These are phyloP conservation scores for Blastobotrys apis DNA, from an alignment of 1,139 yeast genomes.

Conservation along the genomic window DNA sequence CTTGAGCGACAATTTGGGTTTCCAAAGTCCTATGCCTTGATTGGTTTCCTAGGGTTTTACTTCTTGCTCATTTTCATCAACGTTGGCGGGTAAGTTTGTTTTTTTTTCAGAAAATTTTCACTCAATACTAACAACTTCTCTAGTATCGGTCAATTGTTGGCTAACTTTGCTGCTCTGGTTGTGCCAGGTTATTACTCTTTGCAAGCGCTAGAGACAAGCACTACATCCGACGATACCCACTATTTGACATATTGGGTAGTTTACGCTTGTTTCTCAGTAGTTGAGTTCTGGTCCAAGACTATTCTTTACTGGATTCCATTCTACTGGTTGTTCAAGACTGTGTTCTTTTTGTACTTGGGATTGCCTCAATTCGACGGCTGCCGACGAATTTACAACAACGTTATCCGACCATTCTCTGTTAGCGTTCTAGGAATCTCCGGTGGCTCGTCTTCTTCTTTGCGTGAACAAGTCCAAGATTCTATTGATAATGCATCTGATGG, in stretches of 20 bases:
- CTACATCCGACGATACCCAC: slow-evolving; percentile 73
- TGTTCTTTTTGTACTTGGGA: slow-evolving; percentile 82
- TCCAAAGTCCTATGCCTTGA: slow-evolving; percentile 83
- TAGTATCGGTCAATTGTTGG: slow-evolving; percentile 79
- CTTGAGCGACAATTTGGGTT: slow-evolving; percentile 46
- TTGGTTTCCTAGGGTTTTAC: slow-evolving; percentile 62
- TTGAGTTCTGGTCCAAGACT: slow-evolving; percentile 94
- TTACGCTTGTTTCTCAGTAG: slow-evolving; percentile 80
- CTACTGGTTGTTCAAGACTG: slow-evolving; percentile 89
- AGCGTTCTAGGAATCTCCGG: slow-evolving; percentile 41
- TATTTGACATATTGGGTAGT: slow-evolving; percentile 96
- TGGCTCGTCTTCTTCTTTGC: slow-evolving; percentile 30
- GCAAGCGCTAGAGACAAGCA: slow-evolving; percentile 69
- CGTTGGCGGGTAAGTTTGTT: slow-evolving; percentile 58
- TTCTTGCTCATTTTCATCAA: slow-evolving; percentile 77
- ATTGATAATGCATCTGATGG: slow-evolving; percentile 24
- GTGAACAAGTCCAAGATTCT: slow-evolving; percentile 34
- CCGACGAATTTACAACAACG: slow-evolving; percentile 53
- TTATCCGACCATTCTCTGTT: slow-evolving; percentile 71
- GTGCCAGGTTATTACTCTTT: slow-evolving; percentile 89
- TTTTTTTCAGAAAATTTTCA: background rate
- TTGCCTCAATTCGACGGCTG: slow-evolving; percentile 90
- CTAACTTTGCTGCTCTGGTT: slow-evolving; percentile 88
- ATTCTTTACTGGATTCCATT: slow-evolving; percentile 93
- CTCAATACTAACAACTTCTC: background rate